These are phyloP conservation scores for Backusella tarrabulga DNA, from an alignment of 192 early-diverging fungal species.

Conservation along the genomic window DNA sequence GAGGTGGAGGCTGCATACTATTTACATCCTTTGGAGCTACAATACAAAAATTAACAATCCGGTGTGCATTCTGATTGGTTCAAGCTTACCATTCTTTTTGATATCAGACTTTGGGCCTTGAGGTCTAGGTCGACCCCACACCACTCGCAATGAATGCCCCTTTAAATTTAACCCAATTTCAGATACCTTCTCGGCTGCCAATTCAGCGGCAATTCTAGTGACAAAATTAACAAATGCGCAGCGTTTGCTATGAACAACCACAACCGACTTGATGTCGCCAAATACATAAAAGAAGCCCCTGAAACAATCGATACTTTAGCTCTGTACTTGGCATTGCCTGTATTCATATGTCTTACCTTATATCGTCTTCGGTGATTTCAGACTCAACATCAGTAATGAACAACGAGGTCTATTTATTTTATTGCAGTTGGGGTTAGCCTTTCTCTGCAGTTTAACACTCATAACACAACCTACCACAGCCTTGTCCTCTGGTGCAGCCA, in stretches of 20 bases:
- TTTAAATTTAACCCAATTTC: conserved; percentile 73
- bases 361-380: conserved; percentile 65
- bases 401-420: conserved; percentile 62
- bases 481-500: conserved; percentile 75
- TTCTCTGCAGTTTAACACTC: no score
- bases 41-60: background rate
- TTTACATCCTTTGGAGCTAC: conserved; percentile 8
- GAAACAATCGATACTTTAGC: background rate
- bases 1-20: conserved; percentile 19
- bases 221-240: conserved; percentile 93
- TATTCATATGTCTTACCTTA: conserved; percentile 43
- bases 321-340: no score
- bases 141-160: conserved; percentile 66
- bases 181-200: conserved; percentile 66
- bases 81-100: background rate
- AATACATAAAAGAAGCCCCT: conserved; percentile 73
- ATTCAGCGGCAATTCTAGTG: conserved; percentile 78
- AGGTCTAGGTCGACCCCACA: conserved; percentile 81
- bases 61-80: background rate
- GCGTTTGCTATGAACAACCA: conserved; percentile 72
- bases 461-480: conserved; percentile 52
- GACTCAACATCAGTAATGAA: conserved; percentile 83
- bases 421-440: background rate
- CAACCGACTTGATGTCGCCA: conserved; percentile 89
- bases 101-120: conserved; percentile 58